Percentiles rank a stretch among this genome's conserved stretches.
Conservation (phyloP, 768 basidiomycete species). For the Tricholoma hemisulphureum region DNA sequence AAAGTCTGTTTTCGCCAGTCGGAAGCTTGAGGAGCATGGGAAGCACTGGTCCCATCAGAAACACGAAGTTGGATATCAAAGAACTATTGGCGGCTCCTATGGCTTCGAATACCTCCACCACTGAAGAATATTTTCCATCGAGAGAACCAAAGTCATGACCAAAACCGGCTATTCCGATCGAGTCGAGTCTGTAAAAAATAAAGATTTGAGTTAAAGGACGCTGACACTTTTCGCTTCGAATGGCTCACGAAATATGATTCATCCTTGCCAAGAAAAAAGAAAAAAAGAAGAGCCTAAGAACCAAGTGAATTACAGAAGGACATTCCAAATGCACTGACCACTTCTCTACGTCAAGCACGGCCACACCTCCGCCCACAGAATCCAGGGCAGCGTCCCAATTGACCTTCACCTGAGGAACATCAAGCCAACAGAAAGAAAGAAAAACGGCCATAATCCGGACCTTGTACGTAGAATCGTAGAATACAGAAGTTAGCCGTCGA, state of each 20-base stretch:
- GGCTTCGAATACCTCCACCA: slow-evolving; percentile 41
- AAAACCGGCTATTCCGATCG: slow-evolving; percentile 58
- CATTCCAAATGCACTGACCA: slow-evolving; percentile 33
- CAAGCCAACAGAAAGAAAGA: background rate
- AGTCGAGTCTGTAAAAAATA: slow-evolving; percentile 49
- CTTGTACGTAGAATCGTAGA: slow-evolving; percentile 42
- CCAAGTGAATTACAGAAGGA: no score
- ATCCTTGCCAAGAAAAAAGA: no score
- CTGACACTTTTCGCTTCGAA: no score
- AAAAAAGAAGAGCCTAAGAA: background rate
- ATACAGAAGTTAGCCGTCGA: slow-evolving; percentile 34
- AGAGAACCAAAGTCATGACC: slow-evolving; percentile 56
- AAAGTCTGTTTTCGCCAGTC: slow-evolving; percentile 18
- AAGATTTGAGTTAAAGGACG: background rate
- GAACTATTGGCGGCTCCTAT: slow-evolving; percentile 28
- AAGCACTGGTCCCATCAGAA: slow-evolving; percentile 36
- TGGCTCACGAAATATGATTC: slow-evolving; percentile 44
- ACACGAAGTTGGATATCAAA: slow-evolving; percentile 27
- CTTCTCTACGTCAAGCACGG: slow-evolving; percentile 45
- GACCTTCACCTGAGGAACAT: slow-evolving; percentile 26
- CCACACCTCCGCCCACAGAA: slow-evolving; percentile 35
- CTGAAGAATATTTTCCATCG: slow-evolving; percentile 42
- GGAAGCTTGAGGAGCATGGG: slow-evolving; percentile 38
- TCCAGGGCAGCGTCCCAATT: slow-evolving; percentile 24
- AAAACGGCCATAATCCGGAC: slow-evolving; percentile 14